A percentile compares a stretch with the other conserved stretches of the same genome.
phyloP scores from a whole-genome alignment of 2,329 filamentous ascomycete species.

The Hypoxylon sp. region DNA sequence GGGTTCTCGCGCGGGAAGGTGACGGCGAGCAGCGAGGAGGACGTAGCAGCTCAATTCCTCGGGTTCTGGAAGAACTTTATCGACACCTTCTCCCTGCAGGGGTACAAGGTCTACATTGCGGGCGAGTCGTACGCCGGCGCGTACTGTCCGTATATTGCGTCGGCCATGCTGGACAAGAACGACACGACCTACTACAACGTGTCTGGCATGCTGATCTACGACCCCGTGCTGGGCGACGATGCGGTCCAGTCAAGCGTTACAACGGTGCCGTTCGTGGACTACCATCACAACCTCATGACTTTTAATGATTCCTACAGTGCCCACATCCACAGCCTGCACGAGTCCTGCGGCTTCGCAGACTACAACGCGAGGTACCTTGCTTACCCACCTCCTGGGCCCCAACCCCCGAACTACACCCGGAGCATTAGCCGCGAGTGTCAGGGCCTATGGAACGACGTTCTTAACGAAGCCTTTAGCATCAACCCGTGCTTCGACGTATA shows the following conservation, averaged over 20 bases:
- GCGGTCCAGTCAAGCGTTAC: conserved; percentile 59
- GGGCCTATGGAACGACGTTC: conserved; percentile 67
- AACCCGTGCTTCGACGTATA: conserved; percentile 83
- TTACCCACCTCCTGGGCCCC: conserved; percentile 72
- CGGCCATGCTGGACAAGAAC: conserved; percentile 64
- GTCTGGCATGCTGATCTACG: conserved; percentile 72
- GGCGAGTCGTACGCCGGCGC: conserved; percentile 68
- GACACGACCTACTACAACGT: conserved; percentile 66
- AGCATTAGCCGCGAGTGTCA: conserved; percentile 64
- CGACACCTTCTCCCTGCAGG: conserved; percentile 66
- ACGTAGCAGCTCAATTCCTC: conserved; percentile 79
- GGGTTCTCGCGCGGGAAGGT: conserved; percentile 77
- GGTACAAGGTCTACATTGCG: conserved; percentile 68
- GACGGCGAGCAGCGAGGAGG: conserved; percentile 75
- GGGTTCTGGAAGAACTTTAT: conserved; percentile 78
- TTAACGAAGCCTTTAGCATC: conserved; percentile 60
- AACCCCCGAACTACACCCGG: conserved; percentile 64
- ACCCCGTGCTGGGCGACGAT: conserved; percentile 72
- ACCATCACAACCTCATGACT: conserved; percentile 68
- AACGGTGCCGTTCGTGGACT: conserved; percentile 69
- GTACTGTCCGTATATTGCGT: conserved; percentile 71
- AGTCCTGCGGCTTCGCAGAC: conserved; percentile 70
- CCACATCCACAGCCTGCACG: conserved; percentile 66
- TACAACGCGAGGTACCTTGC: conserved; percentile 69
- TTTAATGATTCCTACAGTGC: conserved; percentile 69